phyloP scores from a whole-genome alignment of 2,329 filamentous ascomycete species.

The Curvularia verruculosa region DNA sequence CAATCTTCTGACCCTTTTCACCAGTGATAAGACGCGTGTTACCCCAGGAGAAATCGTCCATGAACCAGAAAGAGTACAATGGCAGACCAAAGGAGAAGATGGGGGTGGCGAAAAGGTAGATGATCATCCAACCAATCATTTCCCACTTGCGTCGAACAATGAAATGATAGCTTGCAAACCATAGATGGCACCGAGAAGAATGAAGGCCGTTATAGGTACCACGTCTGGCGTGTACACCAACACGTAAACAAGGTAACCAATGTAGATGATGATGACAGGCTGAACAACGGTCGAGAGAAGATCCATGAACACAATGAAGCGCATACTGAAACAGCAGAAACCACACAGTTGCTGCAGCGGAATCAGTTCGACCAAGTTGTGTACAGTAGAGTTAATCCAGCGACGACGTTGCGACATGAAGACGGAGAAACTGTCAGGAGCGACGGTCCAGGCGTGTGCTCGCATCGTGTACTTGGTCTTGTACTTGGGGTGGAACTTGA shows the following conservation, averaged over 20 bases:
- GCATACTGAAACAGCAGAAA: constrained; percentile 99
- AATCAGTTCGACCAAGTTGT: constrained; percentile 95
- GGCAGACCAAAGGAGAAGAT: constrained; percentile 91
- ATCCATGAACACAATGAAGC: constrained; percentile 95
- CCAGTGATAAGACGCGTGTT: constrained; percentile 97
- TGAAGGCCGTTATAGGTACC: constrained; percentile 83
- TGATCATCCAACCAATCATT: constrained; percentile 99
- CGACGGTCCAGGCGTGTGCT: constrained; percentile 95
- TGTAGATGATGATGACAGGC: constrained; percentile 88
- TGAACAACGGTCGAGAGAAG: constrained; percentile 89
- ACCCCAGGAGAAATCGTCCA: constrained; percentile 99
- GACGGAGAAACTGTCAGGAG: constrained; percentile 89
- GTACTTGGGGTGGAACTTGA: constrained; percentile 91
- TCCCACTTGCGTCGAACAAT: constrained; percentile 97
- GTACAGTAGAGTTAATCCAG: constrained; percentile 99
- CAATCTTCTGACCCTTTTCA: constrained; percentile 88
- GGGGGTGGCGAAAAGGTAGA: constrained; percentile 89
- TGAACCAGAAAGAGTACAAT: constrained; percentile 97
- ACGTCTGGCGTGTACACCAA: constrained; percentile 66
- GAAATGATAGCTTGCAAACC: constrained; percentile 98
- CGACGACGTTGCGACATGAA: constrained; percentile 98
- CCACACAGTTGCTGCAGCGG: constrained; percentile 92
- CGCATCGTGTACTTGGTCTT: constrained; percentile 97
- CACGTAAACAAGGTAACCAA: constrained; percentile 84
- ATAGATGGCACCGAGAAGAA: constrained; percentile 93